phyloP scores from a whole-genome alignment of 208 protist genomes.

The Trypanosoma theileri region DNA sequence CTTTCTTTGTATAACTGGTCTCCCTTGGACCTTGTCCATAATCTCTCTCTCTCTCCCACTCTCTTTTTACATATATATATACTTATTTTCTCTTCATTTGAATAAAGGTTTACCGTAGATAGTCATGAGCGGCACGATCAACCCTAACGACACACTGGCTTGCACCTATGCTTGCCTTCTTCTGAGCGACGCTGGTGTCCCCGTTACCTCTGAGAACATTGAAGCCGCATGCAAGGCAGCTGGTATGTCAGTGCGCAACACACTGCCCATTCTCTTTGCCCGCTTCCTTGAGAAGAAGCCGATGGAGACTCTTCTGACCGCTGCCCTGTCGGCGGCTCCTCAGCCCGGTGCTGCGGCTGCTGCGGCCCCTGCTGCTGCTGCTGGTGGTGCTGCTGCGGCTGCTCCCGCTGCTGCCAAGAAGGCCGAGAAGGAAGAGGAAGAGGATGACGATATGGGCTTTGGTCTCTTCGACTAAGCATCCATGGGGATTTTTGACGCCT shows the following conservation, averaged over 20 bases:
- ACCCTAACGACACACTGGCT: slow-evolving; percentile 71
- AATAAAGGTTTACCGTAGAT: slow-evolving; percentile 12
- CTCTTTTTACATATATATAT: slow-evolving; percentile 9
- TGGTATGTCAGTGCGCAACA: slow-evolving; percentile 65
- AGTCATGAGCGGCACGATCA: slow-evolving; percentile 43
- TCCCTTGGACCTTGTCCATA: too few species aligned
- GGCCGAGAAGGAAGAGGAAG: slow-evolving; percentile 51
- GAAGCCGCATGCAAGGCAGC: slow-evolving; percentile 60
- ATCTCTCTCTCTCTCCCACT: slow-evolving; percentile 1
- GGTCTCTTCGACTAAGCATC: slow-evolving; percentile 65
- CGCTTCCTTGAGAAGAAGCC: slow-evolving; percentile 84
- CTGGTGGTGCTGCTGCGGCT: slow-evolving; percentile 37
- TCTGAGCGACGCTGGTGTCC: slow-evolving; percentile 70
- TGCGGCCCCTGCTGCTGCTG: slow-evolving; percentile 32
- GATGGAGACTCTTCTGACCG: slow-evolving; percentile 63
- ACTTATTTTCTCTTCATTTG: neutral
- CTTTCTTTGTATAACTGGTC: too few species aligned
- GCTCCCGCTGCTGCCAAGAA: slow-evolving; percentile 35
- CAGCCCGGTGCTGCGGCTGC: slow-evolving; percentile 42
- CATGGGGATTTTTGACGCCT: neutral
- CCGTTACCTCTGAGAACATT: slow-evolving; percentile 79
- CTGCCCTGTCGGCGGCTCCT: slow-evolving; percentile 48
- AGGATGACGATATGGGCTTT: slow-evolving; percentile 81
- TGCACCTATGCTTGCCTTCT: slow-evolving; percentile 86
- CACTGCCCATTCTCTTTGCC: slow-evolving; percentile 79